Evolutionary conservation across 495 filamentous ascomycete genomes (phyloP).

Genomic region (Cenococcum geophilum): DNA sequence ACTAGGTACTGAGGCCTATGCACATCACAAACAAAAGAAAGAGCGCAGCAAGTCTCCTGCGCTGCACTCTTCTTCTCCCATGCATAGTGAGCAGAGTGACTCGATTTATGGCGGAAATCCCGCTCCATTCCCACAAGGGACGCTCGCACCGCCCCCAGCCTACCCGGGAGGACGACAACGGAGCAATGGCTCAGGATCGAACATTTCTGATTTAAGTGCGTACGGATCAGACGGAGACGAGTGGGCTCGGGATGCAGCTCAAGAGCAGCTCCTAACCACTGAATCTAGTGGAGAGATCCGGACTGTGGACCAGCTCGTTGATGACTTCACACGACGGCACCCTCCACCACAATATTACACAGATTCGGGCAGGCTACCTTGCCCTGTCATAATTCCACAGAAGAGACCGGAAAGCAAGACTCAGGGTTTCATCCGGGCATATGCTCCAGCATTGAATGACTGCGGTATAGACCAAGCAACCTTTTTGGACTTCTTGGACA

Average conservation of each 20-base stretch:
- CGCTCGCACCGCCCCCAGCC: constrained; percentile 3
- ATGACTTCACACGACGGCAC: neutral
- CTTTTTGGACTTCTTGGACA: constrained; percentile 42
- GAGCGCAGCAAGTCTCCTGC: neutral
- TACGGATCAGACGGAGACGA: constrained; percentile 3
- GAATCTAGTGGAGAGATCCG: neutral
- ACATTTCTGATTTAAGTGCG: neutral
- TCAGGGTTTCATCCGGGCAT: constrained; percentile 1
- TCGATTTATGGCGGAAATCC: no score
- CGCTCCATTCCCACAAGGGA: neutral
- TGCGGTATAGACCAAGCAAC: constrained; percentile 39
- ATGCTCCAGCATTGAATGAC: constrained; percentile 37
- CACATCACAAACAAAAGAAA: constrained; percentile 7
- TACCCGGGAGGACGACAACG: neutral
- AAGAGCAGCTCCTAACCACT: neutral
- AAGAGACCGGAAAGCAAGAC: neutral
- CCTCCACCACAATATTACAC: neutral
- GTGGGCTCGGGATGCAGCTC: constrained; percentile 3
- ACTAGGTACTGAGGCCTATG: constrained; percentile 2
- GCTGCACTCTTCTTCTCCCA: neutral
- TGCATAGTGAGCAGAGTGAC: neutral
- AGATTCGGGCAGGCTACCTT: neutral
- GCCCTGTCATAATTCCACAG: constrained; percentile 2
- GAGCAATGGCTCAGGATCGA: constrained; percentile 1
- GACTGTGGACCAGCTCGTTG: neutral